Percentiles rank a stretch among this genome's conserved stretches.
These are phyloP conservation scores for Fomitiporia mediterranea DNA, from an alignment of 1,284 basidiomycete species.

Conservation along the genomic window DNA sequence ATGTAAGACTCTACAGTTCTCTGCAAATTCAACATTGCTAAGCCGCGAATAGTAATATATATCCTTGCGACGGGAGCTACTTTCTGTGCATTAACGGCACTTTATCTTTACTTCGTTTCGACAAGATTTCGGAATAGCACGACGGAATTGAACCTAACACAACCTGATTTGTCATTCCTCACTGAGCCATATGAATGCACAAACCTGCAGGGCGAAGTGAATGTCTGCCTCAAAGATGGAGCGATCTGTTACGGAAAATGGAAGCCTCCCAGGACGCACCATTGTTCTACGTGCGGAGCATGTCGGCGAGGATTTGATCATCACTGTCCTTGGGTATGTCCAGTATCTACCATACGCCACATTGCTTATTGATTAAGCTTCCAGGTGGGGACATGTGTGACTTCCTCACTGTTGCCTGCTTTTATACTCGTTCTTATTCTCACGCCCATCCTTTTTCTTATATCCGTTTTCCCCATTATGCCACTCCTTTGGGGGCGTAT, in stretches of 20 bases:
- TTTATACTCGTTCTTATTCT: constrained; percentile 39
- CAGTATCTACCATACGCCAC: constrained; percentile 2
- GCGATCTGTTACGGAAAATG: constrained; percentile 37
- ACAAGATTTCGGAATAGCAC: background rate
- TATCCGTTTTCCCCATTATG: constrained; percentile 34
- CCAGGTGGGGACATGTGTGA: constrained; percentile 49
- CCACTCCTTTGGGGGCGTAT: constrained; percentile 32
- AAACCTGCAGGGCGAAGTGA: constrained; percentile 7
- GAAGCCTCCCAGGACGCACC: constrained; percentile 49
- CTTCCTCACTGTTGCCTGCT: constrained; percentile 36
- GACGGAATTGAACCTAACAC: background rate
- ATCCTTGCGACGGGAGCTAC: background rate
- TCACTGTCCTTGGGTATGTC: constrained; percentile 51
- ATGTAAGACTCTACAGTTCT: background rate
- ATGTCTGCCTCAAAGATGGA: background rate
- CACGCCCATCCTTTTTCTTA: constrained; percentile 31
- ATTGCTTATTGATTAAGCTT: background rate
- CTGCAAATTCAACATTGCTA: background rate
- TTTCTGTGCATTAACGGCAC: background rate
- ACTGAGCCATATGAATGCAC: constrained; percentile 13
- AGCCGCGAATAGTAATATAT: constrained; percentile 5
- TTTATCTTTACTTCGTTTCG: background rate
- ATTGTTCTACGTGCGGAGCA: constrained; percentile 47
- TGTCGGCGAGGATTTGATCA: constrained; percentile 50
- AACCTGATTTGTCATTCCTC: background rate